Evolutionary conservation across 2,329 filamentous ascomycete genomes (phyloP).

Genomic region (Nemania sp.): DNA sequence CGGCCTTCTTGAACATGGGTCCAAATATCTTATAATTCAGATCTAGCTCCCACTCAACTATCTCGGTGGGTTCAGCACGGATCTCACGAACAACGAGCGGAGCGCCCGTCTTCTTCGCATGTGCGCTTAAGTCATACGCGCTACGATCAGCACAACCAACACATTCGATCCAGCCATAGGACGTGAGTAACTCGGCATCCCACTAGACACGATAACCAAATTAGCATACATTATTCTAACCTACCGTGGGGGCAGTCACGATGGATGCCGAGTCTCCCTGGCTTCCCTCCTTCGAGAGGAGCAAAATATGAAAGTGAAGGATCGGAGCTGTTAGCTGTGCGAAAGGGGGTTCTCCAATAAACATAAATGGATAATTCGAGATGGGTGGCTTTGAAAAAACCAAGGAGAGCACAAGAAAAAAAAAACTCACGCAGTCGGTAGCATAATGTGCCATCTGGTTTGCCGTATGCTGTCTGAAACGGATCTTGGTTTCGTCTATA

Average conservation of each 20-base stretch:
- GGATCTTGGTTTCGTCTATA: slow-evolving; percentile 83
- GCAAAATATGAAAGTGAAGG: too few species aligned
- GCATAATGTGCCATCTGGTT: slow-evolving; percentile 75
- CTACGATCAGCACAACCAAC: slow-evolving; percentile 95
- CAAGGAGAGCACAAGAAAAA: not conserved
- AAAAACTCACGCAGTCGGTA: slow-evolving; percentile 67
- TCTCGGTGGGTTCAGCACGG: slow-evolving; percentile 73
- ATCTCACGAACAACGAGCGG: slow-evolving; percentile 84
- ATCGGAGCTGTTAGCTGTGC: not conserved
- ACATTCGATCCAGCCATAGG: slow-evolving; percentile 97
- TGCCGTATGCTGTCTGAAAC: slow-evolving; percentile 94
- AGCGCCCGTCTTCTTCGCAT: slow-evolving; percentile 89
- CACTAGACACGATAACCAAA: slow-evolving; percentile 50
- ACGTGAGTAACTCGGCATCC: slow-evolving; percentile 92
- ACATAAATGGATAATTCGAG: not conserved
- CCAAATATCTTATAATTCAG: slow-evolving; percentile 96
- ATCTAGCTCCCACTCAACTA: slow-evolving; percentile 88
- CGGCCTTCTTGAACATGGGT: slow-evolving; percentile 92
- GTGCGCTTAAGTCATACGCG: slow-evolving; percentile 91
- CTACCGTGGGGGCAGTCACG: too few species aligned
- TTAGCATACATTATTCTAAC: slow-evolving; percentile 9
- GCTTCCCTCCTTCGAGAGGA: not conserved
- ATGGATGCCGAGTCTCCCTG: not conserved
- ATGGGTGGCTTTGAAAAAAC: not conserved
- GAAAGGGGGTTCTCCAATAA: not conserved